phyloP scores from a whole-genome alignment of 345 rosid genomes.

The Clarkia xantiana region DNA sequence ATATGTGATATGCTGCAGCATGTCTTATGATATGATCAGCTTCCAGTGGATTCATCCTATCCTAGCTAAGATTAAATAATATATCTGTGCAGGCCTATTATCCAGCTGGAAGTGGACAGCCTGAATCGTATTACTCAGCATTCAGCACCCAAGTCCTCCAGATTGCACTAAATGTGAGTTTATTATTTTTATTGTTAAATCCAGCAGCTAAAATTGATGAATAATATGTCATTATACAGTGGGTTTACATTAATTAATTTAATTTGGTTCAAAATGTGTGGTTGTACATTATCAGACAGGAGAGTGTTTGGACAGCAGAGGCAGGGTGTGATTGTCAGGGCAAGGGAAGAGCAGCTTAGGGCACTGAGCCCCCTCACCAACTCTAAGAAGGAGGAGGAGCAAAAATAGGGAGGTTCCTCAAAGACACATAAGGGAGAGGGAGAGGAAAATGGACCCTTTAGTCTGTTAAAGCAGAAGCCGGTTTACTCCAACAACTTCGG shows the following conservation, averaged over 20 bases:
- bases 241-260: background rate
- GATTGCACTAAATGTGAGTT: conserved; percentile 30
- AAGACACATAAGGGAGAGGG: too few relatives aligned
- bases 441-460: conserved; percentile 23
- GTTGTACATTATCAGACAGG: conserved; percentile 13
- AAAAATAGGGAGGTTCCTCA: background rate
- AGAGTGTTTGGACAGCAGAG: conserved; percentile 21
- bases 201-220: background rate
- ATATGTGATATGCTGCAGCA: too few relatives aligned
- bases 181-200: too few relatives aligned
- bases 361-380: conserved; percentile 13
- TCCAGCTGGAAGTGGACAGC: conserved; percentile 16
- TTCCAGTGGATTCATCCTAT: too few relatives aligned
- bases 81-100: conserved; percentile 14
- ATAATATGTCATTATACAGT: background rate
- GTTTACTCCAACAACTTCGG: conserved; percentile 31
- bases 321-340: conserved; percentile 14
- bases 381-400: conserved; percentile 8
- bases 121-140: conserved; percentile 23
- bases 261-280: too few relatives aligned
- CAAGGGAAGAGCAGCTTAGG: conserved; percentile 17
- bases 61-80: too few relatives aligned
- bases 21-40: too few relatives aligned
- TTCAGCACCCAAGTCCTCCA: conserved; percentile 28
- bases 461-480: conserved; percentile 15